Conservation (phyloP, 1,284 basidiomycete genomes). For the Vanrija humicola region DNA sequence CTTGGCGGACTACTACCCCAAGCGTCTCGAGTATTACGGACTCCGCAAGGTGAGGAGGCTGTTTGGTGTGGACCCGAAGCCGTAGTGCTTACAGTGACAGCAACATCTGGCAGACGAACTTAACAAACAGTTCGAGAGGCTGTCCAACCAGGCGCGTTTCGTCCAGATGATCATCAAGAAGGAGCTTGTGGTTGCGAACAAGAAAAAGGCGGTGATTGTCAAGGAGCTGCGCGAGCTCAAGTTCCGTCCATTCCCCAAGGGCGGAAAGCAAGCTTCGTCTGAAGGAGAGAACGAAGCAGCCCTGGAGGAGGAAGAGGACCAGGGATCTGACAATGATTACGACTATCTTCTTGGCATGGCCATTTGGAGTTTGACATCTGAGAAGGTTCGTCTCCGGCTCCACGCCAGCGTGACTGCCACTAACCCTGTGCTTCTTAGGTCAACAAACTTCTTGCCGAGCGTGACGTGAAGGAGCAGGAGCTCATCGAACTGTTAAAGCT, state of each 20-base stretch:
- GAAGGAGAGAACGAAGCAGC: slow-evolving; percentile 67
- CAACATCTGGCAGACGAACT: slow-evolving; percentile 83
- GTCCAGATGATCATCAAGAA: slow-evolving; percentile 92
- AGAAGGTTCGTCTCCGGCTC: slow-evolving; percentile 61
- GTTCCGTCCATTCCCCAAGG: slow-evolving; percentile 80
- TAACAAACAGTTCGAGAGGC: slow-evolving; percentile 73
- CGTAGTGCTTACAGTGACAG: slow-evolving; percentile 48
- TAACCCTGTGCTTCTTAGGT: slow-evolving; percentile 56
- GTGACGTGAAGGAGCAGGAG: slow-evolving; percentile 77
- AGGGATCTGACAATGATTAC: slow-evolving; percentile 64
- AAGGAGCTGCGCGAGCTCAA: slow-evolving; percentile 74
- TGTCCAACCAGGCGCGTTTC: slow-evolving; percentile 95
- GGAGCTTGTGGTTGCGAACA: slow-evolving; percentile 83
- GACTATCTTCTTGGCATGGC: slow-evolving; percentile 95
- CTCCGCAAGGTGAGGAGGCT: slow-evolving; percentile 63
- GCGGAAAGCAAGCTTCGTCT: slow-evolving; percentile 61
- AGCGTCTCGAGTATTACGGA: slow-evolving; percentile 85
- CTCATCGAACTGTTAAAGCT: slow-evolving; percentile 73
- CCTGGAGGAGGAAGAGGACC: slow-evolving; percentile 56
- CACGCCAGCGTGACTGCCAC: slow-evolving; percentile 19
- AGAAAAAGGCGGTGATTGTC: slow-evolving; percentile 85
- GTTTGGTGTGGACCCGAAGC: slow-evolving; percentile 51
- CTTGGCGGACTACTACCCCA: slow-evolving; percentile 87
- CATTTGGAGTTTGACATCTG: slow-evolving; percentile 89
- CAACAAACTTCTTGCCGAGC: slow-evolving; percentile 75